Evolutionary conservation across 148 eudicot species (phyloP), one percentile per base, ranked within the genome.

Genomic region (Vaccinium myrtillus): DNA sequence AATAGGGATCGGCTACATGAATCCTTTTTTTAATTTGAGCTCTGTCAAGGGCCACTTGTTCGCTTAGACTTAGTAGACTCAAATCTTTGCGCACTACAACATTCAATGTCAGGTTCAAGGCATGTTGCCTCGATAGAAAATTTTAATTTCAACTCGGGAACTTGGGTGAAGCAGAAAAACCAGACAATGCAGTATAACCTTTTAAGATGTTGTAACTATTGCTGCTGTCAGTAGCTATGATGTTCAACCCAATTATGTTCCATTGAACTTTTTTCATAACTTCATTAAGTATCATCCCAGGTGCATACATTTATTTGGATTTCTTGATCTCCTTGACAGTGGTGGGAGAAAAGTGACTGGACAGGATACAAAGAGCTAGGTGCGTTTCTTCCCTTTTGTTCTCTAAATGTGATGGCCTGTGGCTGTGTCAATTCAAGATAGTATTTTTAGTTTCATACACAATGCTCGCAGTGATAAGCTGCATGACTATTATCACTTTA

Each of bases 341-440:
- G 99, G 98, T 96, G 99, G 98, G 99, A 93, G 95, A 96, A 96
- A 90, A 96, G 99, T 90, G 98, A 96, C 87, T 96, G 99, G 99
- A 94, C 98, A 79, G 98, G 99, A 87, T 94, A 96, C 90, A 96
- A 96, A 87, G 99, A 96, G 91, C 71, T 53, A 81, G 83, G 79
- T 76, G 56, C 23, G 79, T 76, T 76, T 76, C 32, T 76, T 23
- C 55, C 71, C 84, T 78, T 27, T 78, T 3, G 1, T 78, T 78
- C 21, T 25, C 63, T 78, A 54, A 53, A 78, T 14, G 36, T 27
- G 81, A 8, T 51, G 63, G 65, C 10, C 30, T 78, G 48, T 76
- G 50, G 79, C 32, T 0, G 0, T 76, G 55, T 49, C 19, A 0
- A 32, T 76, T 49, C 32, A 76, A 54, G 21, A 78, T 15, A 27